Conservation (phyloP, 805 yeast species). For the Yueomyces sp. region DNA sequence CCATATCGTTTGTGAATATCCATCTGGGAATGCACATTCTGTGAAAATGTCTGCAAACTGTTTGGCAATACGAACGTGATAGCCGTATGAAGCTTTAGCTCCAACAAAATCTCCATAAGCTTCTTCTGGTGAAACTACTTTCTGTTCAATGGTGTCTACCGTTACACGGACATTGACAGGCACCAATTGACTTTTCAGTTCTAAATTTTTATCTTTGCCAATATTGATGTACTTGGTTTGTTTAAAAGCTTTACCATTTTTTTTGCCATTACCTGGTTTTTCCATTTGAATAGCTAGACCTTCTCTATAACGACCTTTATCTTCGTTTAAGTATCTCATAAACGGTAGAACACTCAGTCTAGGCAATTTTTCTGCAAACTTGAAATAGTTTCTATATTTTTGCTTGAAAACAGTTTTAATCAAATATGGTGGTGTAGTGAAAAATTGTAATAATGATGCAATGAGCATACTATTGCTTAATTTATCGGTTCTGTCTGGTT, state of each 20-base stretch:
- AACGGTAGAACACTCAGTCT: conserved; percentile 63
- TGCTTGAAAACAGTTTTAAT: conserved; percentile 49
- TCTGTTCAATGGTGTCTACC: conserved; percentile 47
- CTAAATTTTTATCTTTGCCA: conserved; percentile 48
- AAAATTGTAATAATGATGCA: conserved; percentile 62
- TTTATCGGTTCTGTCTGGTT: conserved; percentile 4
- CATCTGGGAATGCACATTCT: conserved; percentile 48
- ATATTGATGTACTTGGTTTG: conserved; percentile 67
- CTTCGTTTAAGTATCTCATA: conserved; percentile 33
- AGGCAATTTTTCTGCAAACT: conserved; percentile 58
- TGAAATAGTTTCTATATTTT: conserved; percentile 33
- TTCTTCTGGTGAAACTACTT: conserved; percentile 54
- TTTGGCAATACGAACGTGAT: conserved; percentile 55
- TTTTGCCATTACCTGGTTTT: conserved; percentile 22
- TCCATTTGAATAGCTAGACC: conserved; percentile 38
- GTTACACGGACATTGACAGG: conserved; percentile 76
- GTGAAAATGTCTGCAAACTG: conserved; percentile 55
- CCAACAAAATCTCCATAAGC: conserved; percentile 56
- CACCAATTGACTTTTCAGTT: conserved; percentile 44
- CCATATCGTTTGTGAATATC: conserved; percentile 57
- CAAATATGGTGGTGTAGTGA: conserved; percentile 75
- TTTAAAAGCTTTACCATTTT: conserved; percentile 33
- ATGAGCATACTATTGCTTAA: conserved; percentile 35
- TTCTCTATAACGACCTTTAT: conserved; percentile 39
- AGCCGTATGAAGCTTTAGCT: conserved; percentile 52